Evolutionary conservation across 805 yeast genomes (phyloP).

Genomic region (Candida andamanensis): DNA sequence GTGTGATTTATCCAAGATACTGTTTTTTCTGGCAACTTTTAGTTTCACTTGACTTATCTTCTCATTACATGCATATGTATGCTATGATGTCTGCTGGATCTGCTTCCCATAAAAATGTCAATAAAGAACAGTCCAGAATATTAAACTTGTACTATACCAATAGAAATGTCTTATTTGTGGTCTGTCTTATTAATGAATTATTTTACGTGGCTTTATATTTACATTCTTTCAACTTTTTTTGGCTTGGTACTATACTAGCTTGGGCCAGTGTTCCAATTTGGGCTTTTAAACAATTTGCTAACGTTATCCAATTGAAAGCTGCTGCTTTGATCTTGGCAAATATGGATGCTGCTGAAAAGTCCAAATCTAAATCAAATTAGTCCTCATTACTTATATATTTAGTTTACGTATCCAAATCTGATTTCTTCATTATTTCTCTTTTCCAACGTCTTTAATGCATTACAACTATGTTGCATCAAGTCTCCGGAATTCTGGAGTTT

Average conservation of each 20-base stretch:
- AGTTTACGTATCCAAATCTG: conserved; percentile 15
- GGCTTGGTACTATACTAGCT: conserved; percentile 57
- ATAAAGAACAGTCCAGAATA: conserved; percentile 62
- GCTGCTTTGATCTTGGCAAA: conserved; percentile 82
- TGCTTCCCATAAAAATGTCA: conserved; percentile 77
- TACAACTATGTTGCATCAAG: conserved; percentile 25
- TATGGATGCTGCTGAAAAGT: conserved; percentile 55
- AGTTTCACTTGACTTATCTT: conserved; percentile 80
- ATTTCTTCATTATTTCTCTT: conserved; percentile 26
- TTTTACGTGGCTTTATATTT: conserved; percentile 88
- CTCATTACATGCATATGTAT: conserved; percentile 98
- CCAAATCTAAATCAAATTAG: conserved; percentile 3
- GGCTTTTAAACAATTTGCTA: conserved; percentile 85
- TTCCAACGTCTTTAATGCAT: conserved; percentile 22
- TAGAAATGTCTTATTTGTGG: conserved; percentile 73
- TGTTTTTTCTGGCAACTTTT: conserved; percentile 73
- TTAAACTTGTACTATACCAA: conserved; percentile 84
- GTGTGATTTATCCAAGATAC: conserved; percentile 71
- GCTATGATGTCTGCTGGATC: conserved; percentile 82
- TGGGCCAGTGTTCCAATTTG: conserved; percentile 76
- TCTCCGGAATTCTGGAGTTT: conserved; percentile 21
- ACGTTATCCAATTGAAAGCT: conserved; percentile 78
- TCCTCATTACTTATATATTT: conserved; percentile 1
- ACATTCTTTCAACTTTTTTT: conserved; percentile 56
- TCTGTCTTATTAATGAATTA: conserved; percentile 90